phyloP scores from a whole-genome alignment of 768 basidiomycete species.

The Porpolomopsis calyptriformis region DNA sequence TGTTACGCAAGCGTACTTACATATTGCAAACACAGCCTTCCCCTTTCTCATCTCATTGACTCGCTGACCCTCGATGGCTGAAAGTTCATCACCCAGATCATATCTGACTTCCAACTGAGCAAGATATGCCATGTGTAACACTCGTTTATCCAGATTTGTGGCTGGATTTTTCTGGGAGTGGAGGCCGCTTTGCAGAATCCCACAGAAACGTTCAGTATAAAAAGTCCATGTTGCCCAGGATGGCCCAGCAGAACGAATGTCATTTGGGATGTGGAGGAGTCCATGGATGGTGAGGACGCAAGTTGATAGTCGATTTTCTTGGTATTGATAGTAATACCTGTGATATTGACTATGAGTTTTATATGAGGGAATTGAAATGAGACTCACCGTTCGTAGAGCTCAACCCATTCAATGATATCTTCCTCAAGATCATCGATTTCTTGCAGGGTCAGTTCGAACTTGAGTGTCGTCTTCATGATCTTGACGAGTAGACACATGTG shows the following conservation, averaged over 20 bases:
- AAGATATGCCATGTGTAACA: conserved; percentile 19
- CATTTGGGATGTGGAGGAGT: conserved; percentile 23
- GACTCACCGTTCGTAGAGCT: conserved; percentile 28
- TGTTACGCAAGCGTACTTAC: conserved; percentile 2
- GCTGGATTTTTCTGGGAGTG: conserved; percentile 18
- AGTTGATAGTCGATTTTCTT: conserved; percentile 15
- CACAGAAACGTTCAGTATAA: conserved; percentile 26
- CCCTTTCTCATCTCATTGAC: not conserved
- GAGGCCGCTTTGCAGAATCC: conserved; percentile 16
- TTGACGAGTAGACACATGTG: conserved; percentile 26
- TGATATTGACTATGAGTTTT: not conserved
- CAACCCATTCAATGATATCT: conserved; percentile 26
- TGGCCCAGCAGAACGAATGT: conserved; percentile 23
- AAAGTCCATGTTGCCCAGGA: conserved; percentile 28
- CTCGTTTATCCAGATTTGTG: conserved; percentile 17
- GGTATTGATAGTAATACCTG: conserved; percentile 25
- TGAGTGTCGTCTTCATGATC: conserved; percentile 26
- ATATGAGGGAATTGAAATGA: not conserved
- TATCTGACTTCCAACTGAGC: conserved; percentile 17
- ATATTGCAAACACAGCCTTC: conserved; percentile 4
- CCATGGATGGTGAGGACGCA: conserved; percentile 26
- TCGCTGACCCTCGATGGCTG: not conserved
- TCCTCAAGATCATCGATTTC: conserved; percentile 19
- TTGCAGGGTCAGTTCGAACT: conserved; percentile 18
- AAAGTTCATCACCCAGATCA: conserved; percentile 15